phyloP scores from a whole-genome alignment of 345 rosid species.

The Salix exigua region DNA sequence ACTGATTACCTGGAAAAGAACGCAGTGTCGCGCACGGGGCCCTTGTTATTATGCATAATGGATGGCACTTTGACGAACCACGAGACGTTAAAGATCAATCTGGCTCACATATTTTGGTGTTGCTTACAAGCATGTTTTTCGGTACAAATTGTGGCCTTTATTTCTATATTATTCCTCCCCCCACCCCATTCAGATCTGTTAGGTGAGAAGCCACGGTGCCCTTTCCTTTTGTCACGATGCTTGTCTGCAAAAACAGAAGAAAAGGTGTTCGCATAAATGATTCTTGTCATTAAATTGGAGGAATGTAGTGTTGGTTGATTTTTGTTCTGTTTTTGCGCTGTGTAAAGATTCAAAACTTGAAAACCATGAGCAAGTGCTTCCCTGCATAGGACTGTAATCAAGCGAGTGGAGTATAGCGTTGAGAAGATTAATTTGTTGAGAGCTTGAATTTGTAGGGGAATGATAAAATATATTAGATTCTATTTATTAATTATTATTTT shows the following conservation, averaged over 20 bases:
- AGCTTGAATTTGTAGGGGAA: no score
- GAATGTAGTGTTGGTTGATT: no score
- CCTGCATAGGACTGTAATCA: no score
- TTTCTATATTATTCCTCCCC: neutral
- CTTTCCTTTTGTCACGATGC: conserved; percentile 16
- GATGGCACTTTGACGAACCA: conserved; percentile 30
- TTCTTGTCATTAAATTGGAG: no score
- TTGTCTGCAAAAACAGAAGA: conserved; percentile 4
- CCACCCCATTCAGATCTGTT: conserved; percentile 10
- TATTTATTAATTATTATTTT: no score
- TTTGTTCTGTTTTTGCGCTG: no score
- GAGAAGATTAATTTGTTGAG: no score
- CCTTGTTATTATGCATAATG: conserved; percentile 28
- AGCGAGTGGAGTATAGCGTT: no score
- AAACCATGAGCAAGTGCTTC: no score
- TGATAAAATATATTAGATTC: no score
- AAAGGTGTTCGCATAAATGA: no score
- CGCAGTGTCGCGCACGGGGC: conserved; percentile 9
- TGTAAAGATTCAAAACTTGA: no score
- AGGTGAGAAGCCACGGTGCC: conserved; percentile 25
- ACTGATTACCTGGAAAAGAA: neutral
- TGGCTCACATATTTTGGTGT: conserved; percentile 13
- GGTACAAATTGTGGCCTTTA: conserved; percentile 26
- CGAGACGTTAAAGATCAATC: conserved; percentile 26
- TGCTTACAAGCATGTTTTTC: conserved; percentile 22